Conservation (phyloP, 2,329 filamentous ascomycete species). For the Penicillium vulpinum region DNA sequence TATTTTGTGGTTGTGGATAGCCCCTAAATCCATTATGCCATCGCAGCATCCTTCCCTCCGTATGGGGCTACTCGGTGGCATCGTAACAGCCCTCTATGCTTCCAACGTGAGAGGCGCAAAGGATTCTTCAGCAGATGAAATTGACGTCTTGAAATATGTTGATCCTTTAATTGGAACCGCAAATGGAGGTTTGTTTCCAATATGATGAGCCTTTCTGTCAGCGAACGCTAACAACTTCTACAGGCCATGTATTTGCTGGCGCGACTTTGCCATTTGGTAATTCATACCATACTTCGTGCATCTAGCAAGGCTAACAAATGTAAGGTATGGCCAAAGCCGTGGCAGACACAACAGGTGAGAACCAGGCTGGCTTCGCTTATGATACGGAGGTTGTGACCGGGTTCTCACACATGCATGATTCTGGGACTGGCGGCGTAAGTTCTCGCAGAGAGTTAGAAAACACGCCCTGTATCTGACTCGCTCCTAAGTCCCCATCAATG, state of each 20-base stretch:
- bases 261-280: conserved; percentile 55
- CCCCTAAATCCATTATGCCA: conserved; percentile 8
- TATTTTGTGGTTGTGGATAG: background rate
- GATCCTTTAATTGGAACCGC: conserved; percentile 58
- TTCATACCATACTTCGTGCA: background rate
- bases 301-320: background rate
- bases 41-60: background rate
- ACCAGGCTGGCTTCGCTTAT: conserved; percentile 59
- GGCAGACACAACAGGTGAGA: conserved; percentile 54
- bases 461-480: background rate
- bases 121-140: conserved; percentile 2
- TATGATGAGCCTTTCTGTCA: background rate
- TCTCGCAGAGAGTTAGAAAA: background rate
- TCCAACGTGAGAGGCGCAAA: conserved; percentile 7
- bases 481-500: conserved; percentile 55
- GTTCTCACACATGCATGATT: conserved; percentile 56
- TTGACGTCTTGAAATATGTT: conserved; percentile 44
- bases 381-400: conserved; percentile 53
- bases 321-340: conserved; percentile 58
- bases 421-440: conserved; percentile 51
- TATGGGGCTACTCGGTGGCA: background rate
- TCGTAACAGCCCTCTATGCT: conserved; percentile 13
- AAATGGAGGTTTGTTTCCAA: conserved; percentile 44
- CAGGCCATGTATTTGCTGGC: conserved; percentile 59
- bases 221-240: background rate